Percentiles rank a stretch among this genome's conserved stretches.
Evolutionary conservation across 2,329 filamentous ascomycete genomes (phyloP).

Genomic region (Scytalidium lignicola): DNA sequence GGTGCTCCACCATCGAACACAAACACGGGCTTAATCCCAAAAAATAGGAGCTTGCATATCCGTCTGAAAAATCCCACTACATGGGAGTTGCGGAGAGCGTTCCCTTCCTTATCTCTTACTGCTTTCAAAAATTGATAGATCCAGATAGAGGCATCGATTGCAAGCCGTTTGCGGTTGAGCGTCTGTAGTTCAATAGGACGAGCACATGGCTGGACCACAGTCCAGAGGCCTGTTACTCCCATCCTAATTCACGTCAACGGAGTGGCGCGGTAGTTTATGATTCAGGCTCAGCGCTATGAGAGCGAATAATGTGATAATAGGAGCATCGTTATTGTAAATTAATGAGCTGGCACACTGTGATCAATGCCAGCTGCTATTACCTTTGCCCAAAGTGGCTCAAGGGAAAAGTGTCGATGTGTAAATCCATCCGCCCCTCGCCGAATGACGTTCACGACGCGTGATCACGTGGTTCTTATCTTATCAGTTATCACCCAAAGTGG

Average conservation of each 20-base stretch:
- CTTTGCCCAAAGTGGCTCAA: too few relatives aligned
- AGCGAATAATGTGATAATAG: not conserved
- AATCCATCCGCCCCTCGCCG: too few relatives aligned
- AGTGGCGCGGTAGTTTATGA: not conserved
- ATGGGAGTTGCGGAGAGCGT: slow-evolving; percentile 91
- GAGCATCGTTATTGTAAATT: not conserved
- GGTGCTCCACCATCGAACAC: slow-evolving; percentile 97
- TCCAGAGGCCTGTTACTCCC: slow-evolving; percentile 98
- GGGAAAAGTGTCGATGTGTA: too few relatives aligned
- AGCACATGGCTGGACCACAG: slow-evolving; percentile 88
- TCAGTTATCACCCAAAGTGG: too few relatives aligned
- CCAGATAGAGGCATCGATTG: slow-evolving; percentile 98
- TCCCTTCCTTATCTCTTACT: slow-evolving; percentile 96
- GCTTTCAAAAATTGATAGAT: slow-evolving; percentile 99
- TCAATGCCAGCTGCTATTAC: too few relatives aligned
- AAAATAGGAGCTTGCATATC: slow-evolving; percentile 96
- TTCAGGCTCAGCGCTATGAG: not conserved
- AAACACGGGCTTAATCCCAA: slow-evolving; percentile 93
- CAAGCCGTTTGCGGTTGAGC: slow-evolving; percentile 91
- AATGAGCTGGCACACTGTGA: not conserved
- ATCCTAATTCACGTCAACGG: slow-evolving; percentile 43
- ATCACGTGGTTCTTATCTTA: too few relatives aligned
- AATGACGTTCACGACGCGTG: too few relatives aligned
- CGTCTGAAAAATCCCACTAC: slow-evolving; percentile 96
- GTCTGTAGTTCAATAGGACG: slow-evolving; percentile 95